Base-by-base conservation (phyloP, 2,329 filamentous ascomycete genomes). In the Setomelanomma holmii region DNA sequence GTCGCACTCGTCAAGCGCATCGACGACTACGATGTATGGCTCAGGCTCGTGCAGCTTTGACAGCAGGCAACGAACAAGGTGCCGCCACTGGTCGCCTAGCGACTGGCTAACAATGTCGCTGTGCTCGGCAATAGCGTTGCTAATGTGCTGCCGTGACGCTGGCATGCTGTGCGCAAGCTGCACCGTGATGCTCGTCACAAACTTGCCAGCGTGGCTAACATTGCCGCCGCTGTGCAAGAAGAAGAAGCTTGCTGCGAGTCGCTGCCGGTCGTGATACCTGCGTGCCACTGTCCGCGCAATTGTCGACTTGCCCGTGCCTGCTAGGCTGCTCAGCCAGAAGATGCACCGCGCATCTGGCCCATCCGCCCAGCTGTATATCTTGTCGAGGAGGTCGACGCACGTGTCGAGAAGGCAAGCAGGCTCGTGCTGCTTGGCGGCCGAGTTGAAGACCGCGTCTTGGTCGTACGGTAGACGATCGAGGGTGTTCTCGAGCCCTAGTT, bases 1-100 rank as follows among this genome's bases (percentile, higher is more conserved):
- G 8, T 70, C 65, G 47, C 71, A 74, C 45, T 74, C 69, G 47
- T 73, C 69, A 5, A 74, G 61, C 2, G 71, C 71, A 56, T 74
- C 60, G 11, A 63, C 38, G 4, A 64, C 57, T 17, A 64, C 3
- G 20, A 64, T 17, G 3, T 24, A 24, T 19, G 40, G 12, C 11
- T 21, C 33, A 39, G 24, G 30, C 30, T 39, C 35, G 20, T 19
- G 11, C 30, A 54, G 44, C 39, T 48, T 57, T 3, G 45, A 49
- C 40, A 57, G 47, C 30, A 60, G 61, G 33, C 50, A 1, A 19
- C 53, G 21, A 5, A 67, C 36, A n/a, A 64, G 60, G 11, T 62
- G 46, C 3, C 57, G 21, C 55, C 55, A 65, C 53, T 65, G 61
- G 30, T 64, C 55, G 35, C 48, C 49, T 14, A 63, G 21, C 16